Conservation (phyloP, 768 basidiomycete species). For the Suillus alpinus region DNA sequence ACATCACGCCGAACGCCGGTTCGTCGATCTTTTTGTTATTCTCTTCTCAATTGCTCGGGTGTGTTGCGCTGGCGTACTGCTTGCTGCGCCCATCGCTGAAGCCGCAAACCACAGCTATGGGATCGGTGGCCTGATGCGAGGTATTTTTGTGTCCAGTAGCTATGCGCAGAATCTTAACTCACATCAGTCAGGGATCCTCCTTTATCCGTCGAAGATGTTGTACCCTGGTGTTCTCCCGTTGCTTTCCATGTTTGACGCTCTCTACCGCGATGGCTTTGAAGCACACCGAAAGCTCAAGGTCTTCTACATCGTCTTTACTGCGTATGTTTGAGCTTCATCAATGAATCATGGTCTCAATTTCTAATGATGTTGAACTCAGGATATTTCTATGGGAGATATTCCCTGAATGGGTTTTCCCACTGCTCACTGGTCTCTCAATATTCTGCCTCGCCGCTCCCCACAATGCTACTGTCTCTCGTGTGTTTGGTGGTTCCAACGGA, state of each 20-base stretch:
- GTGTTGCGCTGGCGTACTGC: no score
- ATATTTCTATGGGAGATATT: slow-evolving; percentile 46
- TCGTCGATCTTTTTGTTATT: slow-evolving; percentile 43
- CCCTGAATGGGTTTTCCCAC: slow-evolving; percentile 29
- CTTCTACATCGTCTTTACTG: slow-evolving; percentile 43
- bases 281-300: slow-evolving; percentile 42
- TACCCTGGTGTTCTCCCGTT: slow-evolving; percentile 32
- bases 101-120: slow-evolving; percentile 33
- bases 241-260: slow-evolving; percentile 26
- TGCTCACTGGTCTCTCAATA: slow-evolving; percentile 56
- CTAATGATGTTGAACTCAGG: slow-evolving; percentile 12
- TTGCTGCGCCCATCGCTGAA: not conserved
- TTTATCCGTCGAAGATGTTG: slow-evolving; percentile 48
- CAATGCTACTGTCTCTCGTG: slow-evolving; percentile 46
- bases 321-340: not conserved
- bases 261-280: slow-evolving; percentile 41
- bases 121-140: slow-evolving; percentile 51
- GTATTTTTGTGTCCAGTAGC: slow-evolving; percentile 24
- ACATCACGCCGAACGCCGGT: slow-evolving; percentile 45
- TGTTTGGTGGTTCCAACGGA: slow-evolving; percentile 61
- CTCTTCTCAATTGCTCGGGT: slow-evolving; percentile 36
- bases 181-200: slow-evolving; percentile 16
- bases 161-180: not conserved
- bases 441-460: slow-evolving; percentile 53
- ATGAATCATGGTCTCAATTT: not conserved